Conservation (phyloP, 108 stramenopile genomes). For the Nannochloropsis oceanica region DNA sequence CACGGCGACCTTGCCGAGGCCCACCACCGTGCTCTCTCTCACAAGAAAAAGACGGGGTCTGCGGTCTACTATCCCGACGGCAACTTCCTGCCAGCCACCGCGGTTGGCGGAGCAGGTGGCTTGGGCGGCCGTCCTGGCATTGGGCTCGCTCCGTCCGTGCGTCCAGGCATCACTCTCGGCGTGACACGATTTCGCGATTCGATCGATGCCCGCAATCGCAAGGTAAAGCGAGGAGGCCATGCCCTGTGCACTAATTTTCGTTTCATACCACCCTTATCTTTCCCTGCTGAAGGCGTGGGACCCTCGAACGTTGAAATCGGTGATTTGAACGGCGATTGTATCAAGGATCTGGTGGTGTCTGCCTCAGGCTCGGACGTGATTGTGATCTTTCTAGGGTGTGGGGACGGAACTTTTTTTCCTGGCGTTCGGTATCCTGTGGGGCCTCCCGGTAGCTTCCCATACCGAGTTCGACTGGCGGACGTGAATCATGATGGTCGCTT, state of each 20-base stretch:
- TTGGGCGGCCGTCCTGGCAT: background rate
- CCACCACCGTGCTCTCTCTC: background rate
- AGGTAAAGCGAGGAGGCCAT: background rate
- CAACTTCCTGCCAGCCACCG: background rate
- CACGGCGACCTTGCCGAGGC: background rate
- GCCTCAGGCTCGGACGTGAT: background rate
- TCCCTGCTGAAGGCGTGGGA: background rate
- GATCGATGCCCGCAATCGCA: background rate
- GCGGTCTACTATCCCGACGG: background rate
- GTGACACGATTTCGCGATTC: background rate
- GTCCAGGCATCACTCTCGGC: background rate
- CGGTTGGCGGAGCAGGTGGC: background rate
- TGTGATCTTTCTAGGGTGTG: background rate
- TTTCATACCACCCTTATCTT: background rate
- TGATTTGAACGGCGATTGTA: background rate
- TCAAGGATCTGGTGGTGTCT: background rate
- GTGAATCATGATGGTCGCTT: background rate
- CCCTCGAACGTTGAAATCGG: background rate
- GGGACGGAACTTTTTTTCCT: background rate
- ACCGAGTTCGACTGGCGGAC: background rate
- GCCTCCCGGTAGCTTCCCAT: background rate
- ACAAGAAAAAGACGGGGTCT: background rate
- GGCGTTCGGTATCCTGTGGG: background rate
- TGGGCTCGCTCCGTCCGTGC: background rate
- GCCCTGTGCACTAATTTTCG: background rate